Percentiles rank a stretch among this genome's conserved stretches.
Evolutionary conservation across 495 filamentous ascomycete genomes (phyloP).

Genomic region (Durotheca rogersii): DNA sequence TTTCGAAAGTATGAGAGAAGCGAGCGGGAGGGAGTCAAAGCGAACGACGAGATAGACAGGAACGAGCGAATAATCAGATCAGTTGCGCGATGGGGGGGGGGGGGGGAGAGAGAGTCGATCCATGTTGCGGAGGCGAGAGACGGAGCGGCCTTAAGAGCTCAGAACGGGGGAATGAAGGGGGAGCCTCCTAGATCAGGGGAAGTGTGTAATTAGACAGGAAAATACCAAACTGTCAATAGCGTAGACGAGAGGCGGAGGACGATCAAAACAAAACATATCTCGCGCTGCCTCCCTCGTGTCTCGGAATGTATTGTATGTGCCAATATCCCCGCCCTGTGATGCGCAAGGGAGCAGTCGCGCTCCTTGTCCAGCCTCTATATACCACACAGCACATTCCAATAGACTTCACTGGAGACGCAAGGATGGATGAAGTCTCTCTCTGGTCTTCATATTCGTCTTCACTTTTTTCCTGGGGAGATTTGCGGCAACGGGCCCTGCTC

Average conservation of each 20-base stretch:
- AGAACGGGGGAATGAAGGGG: slow-evolving; percentile 17
- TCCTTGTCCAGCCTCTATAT: slow-evolving; percentile 6
- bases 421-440: slow-evolving; percentile 15
- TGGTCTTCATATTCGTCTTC: slow-evolving; percentile 29
- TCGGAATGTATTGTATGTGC: slow-evolving; percentile 29
- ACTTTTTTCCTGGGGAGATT: slow-evolving; percentile 22
- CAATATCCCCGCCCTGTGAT: slow-evolving; percentile 18
- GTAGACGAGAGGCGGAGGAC: slow-evolving; percentile 12
- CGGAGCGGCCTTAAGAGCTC: slow-evolving; percentile 26
- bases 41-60: slow-evolving; percentile 20
- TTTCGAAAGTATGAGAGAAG: too few relatives aligned
- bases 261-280: slow-evolving; percentile 28
- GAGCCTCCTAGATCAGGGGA: slow-evolving; percentile 10
- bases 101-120: not conserved
- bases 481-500: slow-evolving; percentile 10
- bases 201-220: slow-evolving; percentile 37
- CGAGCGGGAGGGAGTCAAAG: slow-evolving; percentile 17
- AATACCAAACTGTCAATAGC: slow-evolving; percentile 25
- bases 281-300: slow-evolving; percentile 27
- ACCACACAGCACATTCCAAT: slow-evolving; percentile 22
- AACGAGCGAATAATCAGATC: not conserved
- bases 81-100: not conserved
- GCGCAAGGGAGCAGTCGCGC: slow-evolving; percentile 1
- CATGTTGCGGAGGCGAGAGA: not conserved
- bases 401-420: slow-evolving; percentile 9